Conservation (phyloP, 306 rosid genomes). For the Elaeagnus macrophylla region DNA sequence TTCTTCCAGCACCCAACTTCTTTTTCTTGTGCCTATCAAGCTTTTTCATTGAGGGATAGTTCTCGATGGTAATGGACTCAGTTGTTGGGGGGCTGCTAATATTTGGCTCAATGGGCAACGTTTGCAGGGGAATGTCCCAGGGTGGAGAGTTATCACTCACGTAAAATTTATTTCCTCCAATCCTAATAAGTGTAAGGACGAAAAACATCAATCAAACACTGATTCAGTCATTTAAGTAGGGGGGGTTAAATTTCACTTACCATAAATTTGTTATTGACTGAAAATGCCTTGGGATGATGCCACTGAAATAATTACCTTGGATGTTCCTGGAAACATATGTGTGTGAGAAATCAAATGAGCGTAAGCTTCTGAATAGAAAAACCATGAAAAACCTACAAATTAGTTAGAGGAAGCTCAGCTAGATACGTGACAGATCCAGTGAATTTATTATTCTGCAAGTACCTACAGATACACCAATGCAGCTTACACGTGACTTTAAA, state of each 20-base stretch:
- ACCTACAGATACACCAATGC: slow-evolving; percentile 37
- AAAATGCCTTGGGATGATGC: slow-evolving; percentile 72
- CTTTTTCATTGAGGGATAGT: slow-evolving; percentile 30
- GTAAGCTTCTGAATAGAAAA: slow-evolving; percentile 3
- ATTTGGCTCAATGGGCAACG: slow-evolving; percentile 33
- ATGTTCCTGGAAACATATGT: slow-evolving; percentile 51
- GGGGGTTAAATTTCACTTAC: slow-evolving; percentile 28
- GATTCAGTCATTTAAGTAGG: slow-evolving; percentile 14
- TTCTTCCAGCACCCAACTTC: slow-evolving; percentile 56
- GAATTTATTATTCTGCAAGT: slow-evolving; percentile 63
- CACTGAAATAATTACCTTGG: slow-evolving; percentile 74
- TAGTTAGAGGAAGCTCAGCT: slow-evolving; percentile 64
- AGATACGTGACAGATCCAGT: slow-evolving; percentile 87
- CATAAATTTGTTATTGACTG: slow-evolving; percentile 75
- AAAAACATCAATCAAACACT: slow-evolving; percentile 5
- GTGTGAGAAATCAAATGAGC: slow-evolving; percentile 14
- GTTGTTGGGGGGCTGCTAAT: slow-evolving; percentile 56
- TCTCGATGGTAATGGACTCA: slow-evolving; percentile 69
- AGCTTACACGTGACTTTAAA: not conserved
- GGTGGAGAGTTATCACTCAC: slow-evolving; percentile 53
- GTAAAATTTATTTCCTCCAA: slow-evolving; percentile 70
- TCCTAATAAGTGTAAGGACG: slow-evolving; percentile 35
- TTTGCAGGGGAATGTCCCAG: slow-evolving; percentile 65
- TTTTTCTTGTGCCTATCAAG: slow-evolving; percentile 36
- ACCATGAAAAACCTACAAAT: slow-evolving; percentile 44